Evolutionary conservation across 2,329 filamentous ascomycete genomes (phyloP).

Genomic region (Rutstroemia sp.): DNA sequence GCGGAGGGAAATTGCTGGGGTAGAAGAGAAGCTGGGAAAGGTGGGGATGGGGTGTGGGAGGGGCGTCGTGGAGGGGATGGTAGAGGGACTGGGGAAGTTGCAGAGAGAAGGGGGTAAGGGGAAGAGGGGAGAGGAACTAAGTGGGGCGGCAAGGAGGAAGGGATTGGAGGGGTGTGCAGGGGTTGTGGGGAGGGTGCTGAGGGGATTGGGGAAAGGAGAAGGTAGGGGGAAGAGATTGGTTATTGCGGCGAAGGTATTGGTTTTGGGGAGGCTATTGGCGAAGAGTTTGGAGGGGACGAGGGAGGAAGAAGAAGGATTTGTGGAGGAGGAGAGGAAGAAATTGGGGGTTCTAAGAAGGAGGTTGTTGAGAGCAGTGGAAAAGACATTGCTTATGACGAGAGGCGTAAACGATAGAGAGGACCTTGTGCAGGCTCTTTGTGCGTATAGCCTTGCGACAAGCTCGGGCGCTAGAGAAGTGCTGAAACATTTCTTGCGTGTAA

Average conservation of each 20-base stretch:
- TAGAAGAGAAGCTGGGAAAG: constrained; percentile 62
- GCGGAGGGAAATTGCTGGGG: constrained; percentile 67
- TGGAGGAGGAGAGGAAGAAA: constrained; percentile 58
- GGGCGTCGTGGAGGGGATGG: constrained; percentile 59
- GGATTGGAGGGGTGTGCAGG: constrained; percentile 46
- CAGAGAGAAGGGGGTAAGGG: constrained; percentile 24
- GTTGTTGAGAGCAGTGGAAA: constrained; percentile 61
- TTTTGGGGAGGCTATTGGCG: constrained; percentile 67
- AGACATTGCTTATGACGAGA: constrained; percentile 54
- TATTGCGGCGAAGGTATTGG: constrained; percentile 61
- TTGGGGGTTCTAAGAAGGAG: constrained; percentile 54
- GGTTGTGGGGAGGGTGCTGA: constrained; percentile 42
- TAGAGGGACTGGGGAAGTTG: constrained; percentile 47
- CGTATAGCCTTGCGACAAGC: constrained; percentile 74
- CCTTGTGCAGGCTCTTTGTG: constrained; percentile 68
- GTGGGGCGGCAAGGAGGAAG: constrained; percentile 36
- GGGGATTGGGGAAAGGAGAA: constrained; percentile 26
- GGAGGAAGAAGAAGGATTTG: constrained; percentile 25
- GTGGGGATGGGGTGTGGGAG: constrained; percentile 76
- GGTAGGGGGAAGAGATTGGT: constrained; percentile 38
- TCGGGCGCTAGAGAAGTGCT: constrained; percentile 74
- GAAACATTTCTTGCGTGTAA: constrained; percentile 67
- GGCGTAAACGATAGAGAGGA: constrained; percentile 38
- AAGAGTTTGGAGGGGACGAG: constrained; percentile 59
- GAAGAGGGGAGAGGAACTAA: constrained; percentile 22